Evolutionary conservation across 2,329 filamentous ascomycete genomes (phyloP), one percentile per base, ranked within the genome.

Genomic region (Elsinoe australis): DNA sequence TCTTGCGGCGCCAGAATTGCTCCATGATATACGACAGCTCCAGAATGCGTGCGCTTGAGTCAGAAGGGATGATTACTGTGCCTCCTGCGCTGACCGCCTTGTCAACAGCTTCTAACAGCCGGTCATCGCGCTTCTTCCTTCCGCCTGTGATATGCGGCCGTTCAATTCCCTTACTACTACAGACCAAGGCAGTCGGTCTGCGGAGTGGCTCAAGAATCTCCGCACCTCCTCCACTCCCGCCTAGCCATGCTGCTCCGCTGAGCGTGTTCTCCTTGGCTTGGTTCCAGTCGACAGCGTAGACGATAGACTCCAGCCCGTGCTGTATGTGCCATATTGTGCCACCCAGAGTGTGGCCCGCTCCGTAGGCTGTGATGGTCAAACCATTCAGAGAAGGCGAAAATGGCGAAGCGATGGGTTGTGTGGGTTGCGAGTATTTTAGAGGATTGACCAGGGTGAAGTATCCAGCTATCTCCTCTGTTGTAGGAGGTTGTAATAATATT

Each of bases 271-370:
- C 92, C 56, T 87, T 80, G n/a, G 85, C 87, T 67, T 95, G 89
- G 58, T 95, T 95, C 92, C 92, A 98, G 61, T 96, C 90, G 14
- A 95, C 87, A 0, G 92, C 90, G 59, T 98, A 96, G 1, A 98
- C 89, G 33, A 98, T 90, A 1, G 89, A 95, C 64, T 98, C 92
- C 61, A 95, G 76, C 0, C 89, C 88, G 69, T 96, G 88, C 60
- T 96, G 90, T 55, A 98, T 89, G 60, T 96, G 90, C 92, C 92
- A 98, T 71, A 98, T 95, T 18, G 92, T 96, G 49, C 92, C 92
- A 64, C 92, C 92, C 0, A 96, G 77, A 0, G 90, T 95, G 63
- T 95, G 90, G 54, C 92, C 92, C 5, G 92, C 88, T 67, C 94
- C 94, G 69, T 96, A 96, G 0, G 92, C 92, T 1, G 92, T 98